These are phyloP conservation scores for Aspergillus sp. DNA, from an alignment of 2,329 filamentous ascomycete genomes.

Conservation along the genomic window DNA sequence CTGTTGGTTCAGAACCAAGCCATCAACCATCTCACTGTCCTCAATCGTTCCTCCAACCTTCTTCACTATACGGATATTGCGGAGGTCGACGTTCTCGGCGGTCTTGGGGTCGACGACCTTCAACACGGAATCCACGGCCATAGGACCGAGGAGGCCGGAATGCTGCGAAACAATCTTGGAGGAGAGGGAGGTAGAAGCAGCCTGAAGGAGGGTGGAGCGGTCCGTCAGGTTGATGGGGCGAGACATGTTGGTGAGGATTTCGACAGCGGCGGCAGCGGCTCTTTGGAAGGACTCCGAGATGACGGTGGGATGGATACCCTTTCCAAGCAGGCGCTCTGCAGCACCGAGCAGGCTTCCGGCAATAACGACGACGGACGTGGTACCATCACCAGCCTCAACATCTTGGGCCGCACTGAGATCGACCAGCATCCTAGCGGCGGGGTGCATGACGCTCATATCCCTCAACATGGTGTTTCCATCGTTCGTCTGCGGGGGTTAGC, in stretches of 20 bases:
- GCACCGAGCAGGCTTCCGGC: constrained; percentile 92
- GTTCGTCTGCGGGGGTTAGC: constrained; percentile 66
- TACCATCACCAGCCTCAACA: constrained; percentile 97
- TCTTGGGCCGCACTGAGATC: constrained; percentile 96
- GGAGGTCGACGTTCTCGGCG: constrained; percentile 93
- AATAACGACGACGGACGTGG: constrained; percentile 97
- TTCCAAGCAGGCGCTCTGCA: constrained; percentile 83
- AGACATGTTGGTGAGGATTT: constrained; percentile 92
- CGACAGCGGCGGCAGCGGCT: constrained; percentile 83
- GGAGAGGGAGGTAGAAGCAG: constrained; percentile 92
- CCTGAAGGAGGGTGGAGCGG: constrained; percentile 87
- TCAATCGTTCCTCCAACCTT: constrained; percentile 98
- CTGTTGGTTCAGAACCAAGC: constrained; percentile 85
- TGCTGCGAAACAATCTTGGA: constrained; percentile 99
- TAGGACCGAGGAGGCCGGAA: constrained; percentile 89
- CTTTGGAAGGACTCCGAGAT: constrained; percentile 98
- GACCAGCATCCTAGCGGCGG: constrained; percentile 99
- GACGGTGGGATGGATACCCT: constrained; percentile 94
- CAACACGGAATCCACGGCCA: constrained; percentile 95
- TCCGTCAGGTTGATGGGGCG: constrained; percentile 88
- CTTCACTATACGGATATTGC: constrained; percentile 96
- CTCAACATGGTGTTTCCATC: constrained; percentile 99
- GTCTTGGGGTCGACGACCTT: constrained; percentile 95
- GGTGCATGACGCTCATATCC: constrained; percentile 99
- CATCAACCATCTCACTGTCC: constrained; percentile 95